Conservation (phyloP, 257 asterid genomes). For the Nicotiana sylvestris region DNA sequence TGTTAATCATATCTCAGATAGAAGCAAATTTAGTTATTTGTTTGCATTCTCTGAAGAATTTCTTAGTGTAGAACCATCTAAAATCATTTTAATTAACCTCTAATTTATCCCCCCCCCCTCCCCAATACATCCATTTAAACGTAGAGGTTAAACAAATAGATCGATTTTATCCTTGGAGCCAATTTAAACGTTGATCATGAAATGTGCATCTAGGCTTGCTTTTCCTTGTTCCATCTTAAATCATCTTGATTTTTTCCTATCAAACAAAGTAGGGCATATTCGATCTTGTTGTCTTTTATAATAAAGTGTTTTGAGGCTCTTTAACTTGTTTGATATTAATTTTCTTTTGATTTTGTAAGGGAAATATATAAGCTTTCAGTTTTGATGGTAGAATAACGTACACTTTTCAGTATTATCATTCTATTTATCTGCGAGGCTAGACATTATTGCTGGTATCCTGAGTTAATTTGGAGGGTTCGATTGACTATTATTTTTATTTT, state of each 20-base stretch:
- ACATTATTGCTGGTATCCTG: background rate
- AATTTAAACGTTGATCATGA: background rate
- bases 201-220: background rate
- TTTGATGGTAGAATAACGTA: too few species aligned
- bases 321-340: background rate
- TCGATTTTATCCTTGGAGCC: background rate
- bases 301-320: background rate
- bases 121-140: background rate
- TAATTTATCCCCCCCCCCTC: background rate
- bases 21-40: background rate
- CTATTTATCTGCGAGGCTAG: background rate
- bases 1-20: background rate
- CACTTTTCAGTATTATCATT: background rate
- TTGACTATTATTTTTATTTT: background rate
- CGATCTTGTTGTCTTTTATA: background rate
- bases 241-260: background rate
- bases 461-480: background rate
- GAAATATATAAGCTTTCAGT: too few species aligned
- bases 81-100: background rate
- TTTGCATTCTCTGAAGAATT: background rate
- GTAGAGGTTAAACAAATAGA: background rate
- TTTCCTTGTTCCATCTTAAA: background rate
- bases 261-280: background rate
- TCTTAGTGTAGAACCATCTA: background rate
- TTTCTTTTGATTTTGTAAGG: too few species aligned